Evolutionary conservation across 805 yeast genomes (phyloP).

Genomic region (Zygoascus tannicola): DNA sequence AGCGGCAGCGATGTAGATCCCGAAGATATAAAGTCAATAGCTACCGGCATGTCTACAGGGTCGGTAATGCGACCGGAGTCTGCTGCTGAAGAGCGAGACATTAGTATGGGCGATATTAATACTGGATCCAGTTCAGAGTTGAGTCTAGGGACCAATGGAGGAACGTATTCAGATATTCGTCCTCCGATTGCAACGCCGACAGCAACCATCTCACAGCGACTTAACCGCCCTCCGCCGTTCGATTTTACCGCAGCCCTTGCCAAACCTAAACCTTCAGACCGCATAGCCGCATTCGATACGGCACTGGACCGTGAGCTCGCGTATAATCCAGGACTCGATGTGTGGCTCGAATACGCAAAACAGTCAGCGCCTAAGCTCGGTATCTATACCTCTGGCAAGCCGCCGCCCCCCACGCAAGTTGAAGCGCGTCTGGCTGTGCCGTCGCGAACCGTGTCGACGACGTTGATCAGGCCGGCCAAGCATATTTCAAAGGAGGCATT

Average conservation of each 20-base stretch:
- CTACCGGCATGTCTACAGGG: neutral
- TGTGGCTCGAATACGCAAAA: slow-evolving; percentile 23
- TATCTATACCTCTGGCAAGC: slow-evolving; percentile 22
- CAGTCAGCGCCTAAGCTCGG: slow-evolving; percentile 10
- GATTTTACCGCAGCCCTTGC: slow-evolving; percentile 27
- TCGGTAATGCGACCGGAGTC: neutral
- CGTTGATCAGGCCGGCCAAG: slow-evolving; percentile 20
- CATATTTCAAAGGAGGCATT: slow-evolving; percentile 13
- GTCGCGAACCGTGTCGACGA: slow-evolving; percentile 16
- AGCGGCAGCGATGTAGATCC: neutral
- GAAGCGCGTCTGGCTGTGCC: slow-evolving; percentile 12
- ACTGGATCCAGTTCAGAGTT: too few relatives aligned
- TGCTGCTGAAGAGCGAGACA: too few relatives aligned
- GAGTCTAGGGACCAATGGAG: too few relatives aligned
- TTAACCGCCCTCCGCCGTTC: slow-evolving; percentile 26
- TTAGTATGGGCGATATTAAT: too few relatives aligned
- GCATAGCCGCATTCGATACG: slow-evolving; percentile 21
- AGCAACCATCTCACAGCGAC: slow-evolving; percentile 4
- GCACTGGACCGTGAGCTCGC: slow-evolving; percentile 26
- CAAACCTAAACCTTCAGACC: slow-evolving; percentile 21
- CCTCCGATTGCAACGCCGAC: too few relatives aligned
- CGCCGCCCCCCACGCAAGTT: slow-evolving; percentile 19
- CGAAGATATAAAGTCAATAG: neutral
- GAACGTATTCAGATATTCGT: too few relatives aligned
- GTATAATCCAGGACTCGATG: slow-evolving; percentile 26